Base-by-base conservation (phyloP, 1,284 basidiomycete species). In the Moesziomyces aphidis region DNA sequence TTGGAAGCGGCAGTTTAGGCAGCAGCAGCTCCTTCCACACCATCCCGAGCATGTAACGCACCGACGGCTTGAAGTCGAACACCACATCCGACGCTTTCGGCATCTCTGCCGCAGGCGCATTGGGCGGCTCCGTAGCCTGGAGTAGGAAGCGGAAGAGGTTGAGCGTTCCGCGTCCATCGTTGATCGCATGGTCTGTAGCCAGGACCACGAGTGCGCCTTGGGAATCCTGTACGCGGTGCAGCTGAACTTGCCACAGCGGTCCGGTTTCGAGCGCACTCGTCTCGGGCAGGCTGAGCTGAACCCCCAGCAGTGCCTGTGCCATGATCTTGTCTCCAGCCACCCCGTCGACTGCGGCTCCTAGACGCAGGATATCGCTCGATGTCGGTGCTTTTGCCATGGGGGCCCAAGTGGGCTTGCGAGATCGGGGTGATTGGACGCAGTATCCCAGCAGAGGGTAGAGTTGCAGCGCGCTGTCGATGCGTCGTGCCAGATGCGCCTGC, bases 11-110 rank as follows among this genome's bases (percentile, higher is more conserved):
- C 31, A 72, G 42, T 4, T 44, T 50, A 46, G 69, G 69, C 4
- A 72, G 53, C 19, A 72, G 17, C 4, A 72, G 45, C 31, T 66
- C 63, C 8, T 55, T n/a, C 42, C 50, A 66, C 5, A 50, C 59
- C 13, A 59, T 51, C 2, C 48, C 48, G 10, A 66, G 21, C 48
- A 66, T 43, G 48, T 66, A 62, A 4, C 28, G 0, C 7, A 42
- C 21, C 7, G 69, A 66, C 6, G 69, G 69, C n/a, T 42, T 51
- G 39, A 72, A 60, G 53, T 62, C 31, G 45, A 72, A 72, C n/a
- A 72, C 23, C 11, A 50, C 26, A 42, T 72, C 63, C 13, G 69
- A 72, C 0, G 50, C 45, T 3, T 62, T 55, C 6, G 69, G 62
- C 11, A 72, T 51, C 6, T 3, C 10, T 47, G 21, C 6, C 13